Evolutionary conservation across 371 early-diverging fungal species (phyloP).

Genomic region (Apophysomyces elegans): DNA sequence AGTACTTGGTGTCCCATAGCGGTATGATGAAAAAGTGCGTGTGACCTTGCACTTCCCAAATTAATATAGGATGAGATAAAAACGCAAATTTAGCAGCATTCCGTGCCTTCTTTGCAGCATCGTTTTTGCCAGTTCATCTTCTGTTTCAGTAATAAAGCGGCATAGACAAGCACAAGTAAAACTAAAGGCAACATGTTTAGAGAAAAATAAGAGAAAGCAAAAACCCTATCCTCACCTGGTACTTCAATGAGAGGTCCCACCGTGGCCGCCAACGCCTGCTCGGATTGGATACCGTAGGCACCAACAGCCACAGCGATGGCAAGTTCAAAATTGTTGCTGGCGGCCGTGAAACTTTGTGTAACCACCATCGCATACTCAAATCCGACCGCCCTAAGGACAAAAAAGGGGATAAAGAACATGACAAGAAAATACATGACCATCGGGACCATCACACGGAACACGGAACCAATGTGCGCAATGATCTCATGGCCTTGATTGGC

Average conservation of each 20-base stretch:
- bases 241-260: constrained; percentile 83
- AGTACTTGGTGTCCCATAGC: too few relatives aligned
- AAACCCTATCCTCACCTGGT: constrained; percentile 52
- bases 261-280: constrained; percentile 70
- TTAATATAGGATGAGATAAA: too few relatives aligned
- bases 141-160: constrained; percentile 31
- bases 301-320: constrained; percentile 80
- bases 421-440: constrained; percentile 67
- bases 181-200: constrained; percentile 11
- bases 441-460: constrained; percentile 72
- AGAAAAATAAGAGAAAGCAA: neutral
- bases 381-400: constrained; percentile 29
- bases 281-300: constrained; percentile 67
- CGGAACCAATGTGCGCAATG: constrained; percentile 64
- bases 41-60: too few relatives aligned
- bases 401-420: constrained; percentile 61
- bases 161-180: constrained; percentile 31
- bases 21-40: too few relatives aligned
- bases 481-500: constrained; percentile 73
- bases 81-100: too few relatives aligned
- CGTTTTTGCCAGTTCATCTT: constrained; percentile 27
- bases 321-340: constrained; percentile 79
- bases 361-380: constrained; percentile 56
- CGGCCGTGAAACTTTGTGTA: constrained; percentile 73
- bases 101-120: too few relatives aligned